Percentiles rank a stretch among this genome's conserved stretches.
Conservation (phyloP, 2,329 filamentous ascomycete species). For the Aspergillus chevalieri region DNA sequence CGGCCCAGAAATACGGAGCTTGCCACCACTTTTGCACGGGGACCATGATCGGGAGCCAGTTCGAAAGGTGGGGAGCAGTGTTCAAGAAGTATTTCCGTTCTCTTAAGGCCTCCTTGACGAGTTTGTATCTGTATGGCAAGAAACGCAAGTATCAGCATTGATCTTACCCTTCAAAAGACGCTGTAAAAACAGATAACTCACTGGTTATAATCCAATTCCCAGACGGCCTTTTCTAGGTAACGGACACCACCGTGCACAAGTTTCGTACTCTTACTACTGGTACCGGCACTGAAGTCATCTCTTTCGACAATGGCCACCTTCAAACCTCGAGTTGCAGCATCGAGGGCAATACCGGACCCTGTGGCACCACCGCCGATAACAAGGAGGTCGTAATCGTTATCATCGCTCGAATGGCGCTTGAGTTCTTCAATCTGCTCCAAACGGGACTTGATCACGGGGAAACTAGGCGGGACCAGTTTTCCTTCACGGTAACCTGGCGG, state of each 20-base stretch:
- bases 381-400: constrained; percentile 63
- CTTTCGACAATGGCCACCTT: constrained; percentile 76
- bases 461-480: constrained; percentile 49
- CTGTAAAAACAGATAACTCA: constrained; percentile 28
- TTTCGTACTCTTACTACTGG: constrained; percentile 82
- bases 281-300: constrained; percentile 76
- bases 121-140: constrained; percentile 45
- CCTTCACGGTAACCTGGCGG: constrained; percentile 58
- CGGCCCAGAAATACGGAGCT: constrained; percentile 65
- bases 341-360: constrained; percentile 71
- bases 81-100: constrained; percentile 79
- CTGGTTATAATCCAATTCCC: constrained; percentile 79
- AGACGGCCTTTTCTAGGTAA: constrained; percentile 80
- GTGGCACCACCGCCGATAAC: constrained; percentile 76
- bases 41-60: constrained; percentile 77
- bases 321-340: constrained; percentile 71
- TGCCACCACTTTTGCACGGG: constrained; percentile 80
- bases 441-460: constrained; percentile 46
- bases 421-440: constrained; percentile 49
- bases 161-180: background rate
- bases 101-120: constrained; percentile 74
- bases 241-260: constrained; percentile 78
- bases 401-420: constrained; percentile 35
- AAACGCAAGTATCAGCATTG: background rate
- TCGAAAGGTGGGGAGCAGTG: constrained; percentile 74